Evolutionary conservation across 192 early-diverging fungal genomes (phyloP).

Genomic region (Coemansia sp.): DNA sequence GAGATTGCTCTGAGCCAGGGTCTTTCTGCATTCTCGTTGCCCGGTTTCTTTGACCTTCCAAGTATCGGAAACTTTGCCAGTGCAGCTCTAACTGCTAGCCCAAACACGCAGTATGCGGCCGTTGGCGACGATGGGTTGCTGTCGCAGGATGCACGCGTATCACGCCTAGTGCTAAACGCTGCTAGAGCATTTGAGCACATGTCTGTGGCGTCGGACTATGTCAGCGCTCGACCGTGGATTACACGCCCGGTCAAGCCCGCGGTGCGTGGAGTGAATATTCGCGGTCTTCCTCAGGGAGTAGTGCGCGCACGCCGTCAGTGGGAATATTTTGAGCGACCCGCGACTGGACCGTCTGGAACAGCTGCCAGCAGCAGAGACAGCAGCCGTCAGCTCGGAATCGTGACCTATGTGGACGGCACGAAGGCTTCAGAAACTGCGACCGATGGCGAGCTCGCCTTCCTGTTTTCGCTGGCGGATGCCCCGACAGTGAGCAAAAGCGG

Average conservation of each 20-base stretch:
- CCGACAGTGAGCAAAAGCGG: conserved; percentile 19
- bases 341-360: not conserved
- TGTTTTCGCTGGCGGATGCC: conserved; percentile 42
- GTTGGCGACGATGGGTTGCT: conserved; percentile 25
- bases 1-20: conserved; percentile 48
- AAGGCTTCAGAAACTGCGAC: not conserved
- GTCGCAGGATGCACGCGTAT: conserved; percentile 25
- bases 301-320: conserved; percentile 41
- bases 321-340: conserved; percentile 16
- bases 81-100: not conserved
- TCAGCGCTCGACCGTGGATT: conserved; percentile 43
- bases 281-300: conserved; percentile 8
- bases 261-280: conserved; percentile 28
- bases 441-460: conserved; percentile 25
- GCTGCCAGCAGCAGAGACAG: not conserved
- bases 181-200: conserved; percentile 38
- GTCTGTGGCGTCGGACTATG: conserved; percentile 28
- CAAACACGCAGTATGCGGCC: conserved; percentile 8
- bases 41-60: conserved; percentile 23
- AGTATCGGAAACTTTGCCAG: conserved; percentile 32
- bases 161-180: conserved; percentile 24
- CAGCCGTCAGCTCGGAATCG: conserved; percentile 14
- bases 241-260: conserved; percentile 20
- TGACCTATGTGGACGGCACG: conserved; percentile 34
- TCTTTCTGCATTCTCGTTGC: conserved; percentile 38